Conservation (phyloP, 164 flowering plant genomes). For the Kalanchoe fedtschenkoi region DNA sequence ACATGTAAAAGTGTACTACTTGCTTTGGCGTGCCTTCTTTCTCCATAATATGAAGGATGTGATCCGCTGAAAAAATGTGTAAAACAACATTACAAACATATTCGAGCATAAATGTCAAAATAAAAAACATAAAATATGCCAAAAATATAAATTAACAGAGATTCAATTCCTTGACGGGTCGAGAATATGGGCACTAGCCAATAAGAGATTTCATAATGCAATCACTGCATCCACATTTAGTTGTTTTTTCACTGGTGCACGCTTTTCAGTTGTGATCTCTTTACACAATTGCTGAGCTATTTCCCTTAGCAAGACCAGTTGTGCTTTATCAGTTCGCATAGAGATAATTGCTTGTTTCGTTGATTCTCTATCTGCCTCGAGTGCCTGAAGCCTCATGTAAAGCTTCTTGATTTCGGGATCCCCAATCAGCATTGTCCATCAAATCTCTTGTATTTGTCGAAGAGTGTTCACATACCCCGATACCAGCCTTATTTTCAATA, state of each 20-base stretch:
- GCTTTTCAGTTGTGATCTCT: background rate
- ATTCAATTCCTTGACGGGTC: too few relatives aligned
- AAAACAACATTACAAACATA: background rate
- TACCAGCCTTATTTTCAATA: too few relatives aligned
- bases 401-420: background rate
- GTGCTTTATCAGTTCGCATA: background rate
- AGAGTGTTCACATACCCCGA: too few relatives aligned
- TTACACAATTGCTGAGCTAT: background rate
- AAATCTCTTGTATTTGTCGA: background rate
- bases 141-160: background rate
- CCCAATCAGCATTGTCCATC: background rate
- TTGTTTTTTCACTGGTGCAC: background rate
- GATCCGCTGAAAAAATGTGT: constrained; percentile 47
- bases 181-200: background rate
- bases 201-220: background rate
- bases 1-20: constrained; percentile 33
- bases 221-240: background rate
- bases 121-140: background rate
- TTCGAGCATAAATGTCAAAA: background rate
- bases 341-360: background rate
- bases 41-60: constrained; percentile 64
- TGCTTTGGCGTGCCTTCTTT: constrained; percentile 67
- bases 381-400: background rate
- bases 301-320: background rate
- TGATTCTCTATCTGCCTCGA: background rate